Evolutionary conservation across 352 stramenopile genomes (phyloP).

Genomic region (Pythium aquatile): DNA sequence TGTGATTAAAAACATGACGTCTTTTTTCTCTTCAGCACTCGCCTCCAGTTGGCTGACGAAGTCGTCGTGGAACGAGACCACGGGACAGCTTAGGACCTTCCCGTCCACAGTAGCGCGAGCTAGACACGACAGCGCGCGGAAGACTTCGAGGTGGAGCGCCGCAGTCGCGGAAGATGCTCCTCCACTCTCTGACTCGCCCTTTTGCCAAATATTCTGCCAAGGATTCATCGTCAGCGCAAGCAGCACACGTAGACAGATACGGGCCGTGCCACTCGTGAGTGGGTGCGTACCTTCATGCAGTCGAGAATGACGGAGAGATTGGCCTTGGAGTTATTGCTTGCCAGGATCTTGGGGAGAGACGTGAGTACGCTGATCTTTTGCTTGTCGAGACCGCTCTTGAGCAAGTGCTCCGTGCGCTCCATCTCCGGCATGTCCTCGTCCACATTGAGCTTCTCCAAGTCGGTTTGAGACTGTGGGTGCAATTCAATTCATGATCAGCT

Average conservation of each 20-base stretch:
- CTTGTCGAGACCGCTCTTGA: conserved; percentile 74
- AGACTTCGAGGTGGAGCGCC: conserved; percentile 56
- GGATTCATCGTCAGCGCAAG: background rate
- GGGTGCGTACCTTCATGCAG: conserved; percentile 61
- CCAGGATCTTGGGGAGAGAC: conserved; percentile 67
- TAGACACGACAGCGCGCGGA: conserved; percentile 54
- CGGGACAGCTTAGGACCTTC: conserved; percentile 60
- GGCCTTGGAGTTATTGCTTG: conserved; percentile 68
- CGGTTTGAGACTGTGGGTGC: conserved; percentile 57
- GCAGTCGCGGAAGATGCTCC: conserved; percentile 19
- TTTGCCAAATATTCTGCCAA: conserved; percentile 46
- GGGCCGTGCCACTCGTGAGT: too few species aligned
- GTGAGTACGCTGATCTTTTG: conserved; percentile 78
- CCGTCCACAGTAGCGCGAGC: conserved; percentile 66
- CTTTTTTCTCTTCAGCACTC: conserved; percentile 51
- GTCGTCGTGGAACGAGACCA: conserved; percentile 60
- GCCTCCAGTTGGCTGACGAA: conserved; percentile 48
- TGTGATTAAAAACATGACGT: conserved; percentile 63
- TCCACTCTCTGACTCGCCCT: conserved; percentile 54
- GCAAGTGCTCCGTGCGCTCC: conserved; percentile 70
- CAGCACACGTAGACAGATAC: background rate
- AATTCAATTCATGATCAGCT: background rate
- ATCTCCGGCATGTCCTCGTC: conserved; percentile 83
- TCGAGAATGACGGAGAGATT: conserved; percentile 65
- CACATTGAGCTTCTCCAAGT: conserved; percentile 85